These are phyloP conservation scores for Scheffersomyces cryptocercus DNA, from an alignment of 1,139 yeast genomes.

Conservation along the genomic window DNA sequence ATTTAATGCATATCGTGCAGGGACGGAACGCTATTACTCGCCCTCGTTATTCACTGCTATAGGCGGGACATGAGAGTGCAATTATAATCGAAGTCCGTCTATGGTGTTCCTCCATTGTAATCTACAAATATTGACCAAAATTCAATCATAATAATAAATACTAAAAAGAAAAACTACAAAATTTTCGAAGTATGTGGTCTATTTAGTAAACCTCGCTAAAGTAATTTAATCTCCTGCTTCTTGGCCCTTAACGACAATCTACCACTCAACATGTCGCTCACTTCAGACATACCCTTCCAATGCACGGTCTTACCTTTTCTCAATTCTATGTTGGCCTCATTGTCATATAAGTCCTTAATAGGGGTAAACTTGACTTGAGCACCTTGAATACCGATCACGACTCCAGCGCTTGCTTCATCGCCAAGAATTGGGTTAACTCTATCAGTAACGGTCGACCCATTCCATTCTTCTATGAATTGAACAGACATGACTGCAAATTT, in stretches of 20 bases:
- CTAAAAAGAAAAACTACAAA: too few species aligned
- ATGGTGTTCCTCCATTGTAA: too few species aligned
- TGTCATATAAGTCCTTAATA: slow-evolving; percentile 53
- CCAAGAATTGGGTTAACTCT: not conserved
- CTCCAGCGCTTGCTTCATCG: slow-evolving; percentile 37
- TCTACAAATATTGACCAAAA: too few species aligned
- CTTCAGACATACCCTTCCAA: slow-evolving; percentile 62
- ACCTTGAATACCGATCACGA: slow-evolving; percentile 72
- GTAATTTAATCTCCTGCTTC: slow-evolving; percentile 4
- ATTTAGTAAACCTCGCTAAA: not conserved
- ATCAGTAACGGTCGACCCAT: not conserved
- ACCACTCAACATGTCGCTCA: slow-evolving; percentile 72
- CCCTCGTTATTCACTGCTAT: too few species aligned
- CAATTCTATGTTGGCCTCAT: slow-evolving; percentile 57
- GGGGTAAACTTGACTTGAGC: slow-evolving; percentile 58
- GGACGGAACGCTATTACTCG: too few species aligned
- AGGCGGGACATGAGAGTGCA: too few species aligned
- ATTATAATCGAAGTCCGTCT: too few species aligned
- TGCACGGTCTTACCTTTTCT: slow-evolving; percentile 71
- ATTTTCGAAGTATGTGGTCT: too few species aligned
- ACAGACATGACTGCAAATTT: slow-evolving; percentile 88
- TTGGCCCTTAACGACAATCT: slow-evolving; percentile 49
- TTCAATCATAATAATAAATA: too few species aligned
- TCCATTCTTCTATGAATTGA: slow-evolving; percentile 70
- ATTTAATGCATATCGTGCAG: too few species aligned